Evolutionary conservation across 495 filamentous ascomycete genomes (phyloP).

Genomic region (Aspergillus funiculosus): DNA sequence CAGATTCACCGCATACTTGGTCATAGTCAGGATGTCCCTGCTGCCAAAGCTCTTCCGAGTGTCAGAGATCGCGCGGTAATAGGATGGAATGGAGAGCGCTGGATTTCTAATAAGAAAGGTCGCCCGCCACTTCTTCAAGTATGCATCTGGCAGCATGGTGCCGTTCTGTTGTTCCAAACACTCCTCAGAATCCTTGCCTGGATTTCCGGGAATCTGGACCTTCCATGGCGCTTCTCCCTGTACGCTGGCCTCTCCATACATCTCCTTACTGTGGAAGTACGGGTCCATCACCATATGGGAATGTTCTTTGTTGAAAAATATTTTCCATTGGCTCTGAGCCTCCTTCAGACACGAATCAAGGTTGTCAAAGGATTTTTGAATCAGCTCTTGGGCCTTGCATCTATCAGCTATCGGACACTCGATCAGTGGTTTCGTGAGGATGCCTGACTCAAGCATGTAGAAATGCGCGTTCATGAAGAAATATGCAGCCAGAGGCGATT

Average conservation of each 20-base stretch:
- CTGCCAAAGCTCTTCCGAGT: neutral
- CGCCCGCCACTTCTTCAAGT: slow-evolving; percentile 23
- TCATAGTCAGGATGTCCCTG: neutral
- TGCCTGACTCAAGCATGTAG: neutral
- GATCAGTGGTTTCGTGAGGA: neutral
- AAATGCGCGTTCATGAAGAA: neutral
- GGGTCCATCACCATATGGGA: slow-evolving; percentile 1
- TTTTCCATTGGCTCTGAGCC: neutral
- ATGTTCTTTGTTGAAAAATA: slow-evolving; percentile 1
- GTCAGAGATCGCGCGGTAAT: slow-evolving; percentile 21
- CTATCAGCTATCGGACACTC: neutral
- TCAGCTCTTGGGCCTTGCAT: neutral
- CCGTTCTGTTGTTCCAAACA: slow-evolving; percentile 20
- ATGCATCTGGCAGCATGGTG: slow-evolving; percentile 27
- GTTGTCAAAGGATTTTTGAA: neutral
- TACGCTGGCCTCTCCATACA: slow-evolving; percentile 1
- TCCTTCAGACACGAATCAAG: neutral
- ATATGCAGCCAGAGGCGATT: neutral
- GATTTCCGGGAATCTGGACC: neutral
- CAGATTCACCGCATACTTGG: slow-evolving; percentile 9
- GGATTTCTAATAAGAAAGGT: slow-evolving; percentile 36
- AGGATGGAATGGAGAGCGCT: slow-evolving; percentile 25
- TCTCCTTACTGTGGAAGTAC: neutral
- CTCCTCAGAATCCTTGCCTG: too few species aligned
- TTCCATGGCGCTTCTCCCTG: neutral